Conservation (phyloP, 2,329 filamentous ascomycete genomes). For the Teratosphaeria viscida region DNA sequence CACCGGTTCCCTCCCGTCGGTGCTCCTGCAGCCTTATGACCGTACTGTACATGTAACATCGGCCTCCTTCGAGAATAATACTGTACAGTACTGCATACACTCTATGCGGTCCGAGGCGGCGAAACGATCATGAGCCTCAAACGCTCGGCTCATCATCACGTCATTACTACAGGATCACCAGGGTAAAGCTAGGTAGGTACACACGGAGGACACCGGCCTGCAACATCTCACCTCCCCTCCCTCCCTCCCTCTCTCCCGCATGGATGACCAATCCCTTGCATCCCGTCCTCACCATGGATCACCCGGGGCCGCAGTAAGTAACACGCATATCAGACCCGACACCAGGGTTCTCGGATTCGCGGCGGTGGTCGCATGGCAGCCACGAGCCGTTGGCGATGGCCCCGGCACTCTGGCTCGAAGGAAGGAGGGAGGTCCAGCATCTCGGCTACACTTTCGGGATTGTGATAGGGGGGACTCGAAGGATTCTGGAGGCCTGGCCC, state of each 20-base stretch:
- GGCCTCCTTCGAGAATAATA: not conserved
- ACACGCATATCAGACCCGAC: not conserved
- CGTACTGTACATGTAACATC: no score
- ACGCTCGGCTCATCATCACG: not conserved
- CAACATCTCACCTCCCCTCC: no score
- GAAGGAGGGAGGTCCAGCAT: not conserved
- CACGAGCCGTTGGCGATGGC: not conserved
- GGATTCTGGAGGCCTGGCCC: not conserved
- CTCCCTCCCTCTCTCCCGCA: no score
- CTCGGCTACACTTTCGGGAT: no score
- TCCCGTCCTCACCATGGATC: not conserved
- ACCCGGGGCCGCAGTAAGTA: not conserved
- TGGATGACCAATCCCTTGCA: not conserved
- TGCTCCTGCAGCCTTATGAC: slow-evolving; percentile 1
- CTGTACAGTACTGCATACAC: not conserved
- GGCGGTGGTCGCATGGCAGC: not conserved
- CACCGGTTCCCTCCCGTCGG: not conserved
- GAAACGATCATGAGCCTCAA: not conserved
- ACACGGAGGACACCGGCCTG: no score
- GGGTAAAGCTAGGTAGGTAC: no score
- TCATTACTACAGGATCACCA: no score
- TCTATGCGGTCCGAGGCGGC: not conserved
- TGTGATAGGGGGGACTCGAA: not conserved
- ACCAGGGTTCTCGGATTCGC: not conserved
- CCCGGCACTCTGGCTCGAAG: not conserved